Conservation (phyloP, 768 basidiomycete species). For the Xerocomellus amylosporus region DNA sequence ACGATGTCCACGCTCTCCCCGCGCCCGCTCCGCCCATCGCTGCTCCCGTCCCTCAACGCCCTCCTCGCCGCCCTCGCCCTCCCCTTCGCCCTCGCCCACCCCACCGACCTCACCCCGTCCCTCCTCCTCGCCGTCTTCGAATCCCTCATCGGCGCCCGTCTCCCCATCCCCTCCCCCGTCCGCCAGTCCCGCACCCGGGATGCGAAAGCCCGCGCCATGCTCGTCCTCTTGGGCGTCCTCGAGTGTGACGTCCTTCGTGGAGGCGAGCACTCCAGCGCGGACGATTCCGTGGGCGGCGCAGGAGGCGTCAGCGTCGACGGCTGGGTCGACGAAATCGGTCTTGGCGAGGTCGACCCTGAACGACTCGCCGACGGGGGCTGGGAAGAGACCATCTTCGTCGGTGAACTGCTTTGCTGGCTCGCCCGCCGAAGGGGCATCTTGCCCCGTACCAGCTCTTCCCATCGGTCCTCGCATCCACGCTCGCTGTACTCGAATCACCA, state of each 20-base stretch:
- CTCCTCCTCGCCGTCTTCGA: constrained; percentile 71
- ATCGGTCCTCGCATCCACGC: not conserved
- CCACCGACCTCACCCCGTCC: constrained; percentile 65
- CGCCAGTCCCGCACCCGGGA: constrained; percentile 36
- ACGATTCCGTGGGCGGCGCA: constrained; percentile 18
- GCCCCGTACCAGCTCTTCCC: constrained; percentile 10
- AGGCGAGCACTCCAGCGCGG: constrained; percentile 39
- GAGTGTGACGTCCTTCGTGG: constrained; percentile 58
- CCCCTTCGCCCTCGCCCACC: constrained; percentile 47
- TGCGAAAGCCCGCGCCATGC: constrained; percentile 61
- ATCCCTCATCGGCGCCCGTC: constrained; percentile 50
- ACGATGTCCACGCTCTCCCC: too few species aligned
- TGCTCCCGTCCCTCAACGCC: constrained; percentile 40
- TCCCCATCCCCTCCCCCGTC: constrained; percentile 42
- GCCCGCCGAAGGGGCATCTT: constrained; percentile 44
- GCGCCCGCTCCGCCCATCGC: too few species aligned
- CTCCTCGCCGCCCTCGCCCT: constrained; percentile 45
- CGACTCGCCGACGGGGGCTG: constrained; percentile 60
- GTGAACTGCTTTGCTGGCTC: constrained; percentile 68
- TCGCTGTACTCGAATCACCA: constrained; percentile 21
- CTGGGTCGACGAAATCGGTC: constrained; percentile 52
- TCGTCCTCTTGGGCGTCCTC: constrained; percentile 72
- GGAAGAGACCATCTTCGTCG: constrained; percentile 67
- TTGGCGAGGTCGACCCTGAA: constrained; percentile 63
- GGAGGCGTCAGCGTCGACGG: constrained; percentile 30